Evolutionary conservation across 805 yeast species (phyloP).

Genomic region (Metschnikowia santaceciliae): DNA sequence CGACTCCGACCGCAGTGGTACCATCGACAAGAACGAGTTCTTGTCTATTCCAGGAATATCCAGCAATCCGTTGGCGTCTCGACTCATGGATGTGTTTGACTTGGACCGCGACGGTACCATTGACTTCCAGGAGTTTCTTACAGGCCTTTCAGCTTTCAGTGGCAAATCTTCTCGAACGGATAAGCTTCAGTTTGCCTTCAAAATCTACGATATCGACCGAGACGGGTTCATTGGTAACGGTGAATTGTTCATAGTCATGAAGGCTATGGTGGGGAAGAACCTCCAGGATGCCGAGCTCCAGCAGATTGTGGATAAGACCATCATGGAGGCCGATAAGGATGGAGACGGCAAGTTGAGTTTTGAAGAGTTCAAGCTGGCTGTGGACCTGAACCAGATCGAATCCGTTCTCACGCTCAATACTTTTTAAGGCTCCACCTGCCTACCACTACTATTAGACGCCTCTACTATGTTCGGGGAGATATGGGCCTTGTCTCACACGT

Average conservation of each 20-base stretch:
- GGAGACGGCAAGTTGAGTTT: constrained; percentile 83
- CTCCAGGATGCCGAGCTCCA: constrained; percentile 83
- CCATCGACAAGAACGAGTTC: constrained; percentile 87
- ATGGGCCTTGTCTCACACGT: neutral
- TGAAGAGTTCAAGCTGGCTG: constrained; percentile 76
- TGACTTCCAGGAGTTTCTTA: constrained; percentile 91
- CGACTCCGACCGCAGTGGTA: constrained; percentile 89
- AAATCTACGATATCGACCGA: constrained; percentile 90
- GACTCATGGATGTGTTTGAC: constrained; percentile 93
- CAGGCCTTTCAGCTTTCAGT: constrained; percentile 82
- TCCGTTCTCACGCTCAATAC: constrained; percentile 53
- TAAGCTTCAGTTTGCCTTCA: constrained; percentile 84
- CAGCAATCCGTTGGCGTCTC: constrained; percentile 80
- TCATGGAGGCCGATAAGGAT: constrained; percentile 94
- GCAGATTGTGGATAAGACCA: constrained; percentile 95
- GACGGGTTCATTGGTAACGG: constrained; percentile 96
- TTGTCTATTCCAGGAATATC: constrained; percentile 89
- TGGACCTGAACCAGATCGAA: constrained; percentile 55
- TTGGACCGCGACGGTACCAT: constrained; percentile 89
- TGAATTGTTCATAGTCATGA: constrained; percentile 83
- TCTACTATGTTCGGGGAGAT: neutral
- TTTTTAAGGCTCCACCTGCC: constrained; percentile 22
- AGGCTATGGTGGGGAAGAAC: constrained; percentile 96
- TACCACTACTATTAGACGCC: neutral
- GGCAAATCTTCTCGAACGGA: constrained; percentile 77